Evolutionary conservation across 2,329 filamentous ascomycete genomes (phyloP), one percentile per base, ranked within the genome.

Genomic region (Phaeosphaeria sp.): DNA sequence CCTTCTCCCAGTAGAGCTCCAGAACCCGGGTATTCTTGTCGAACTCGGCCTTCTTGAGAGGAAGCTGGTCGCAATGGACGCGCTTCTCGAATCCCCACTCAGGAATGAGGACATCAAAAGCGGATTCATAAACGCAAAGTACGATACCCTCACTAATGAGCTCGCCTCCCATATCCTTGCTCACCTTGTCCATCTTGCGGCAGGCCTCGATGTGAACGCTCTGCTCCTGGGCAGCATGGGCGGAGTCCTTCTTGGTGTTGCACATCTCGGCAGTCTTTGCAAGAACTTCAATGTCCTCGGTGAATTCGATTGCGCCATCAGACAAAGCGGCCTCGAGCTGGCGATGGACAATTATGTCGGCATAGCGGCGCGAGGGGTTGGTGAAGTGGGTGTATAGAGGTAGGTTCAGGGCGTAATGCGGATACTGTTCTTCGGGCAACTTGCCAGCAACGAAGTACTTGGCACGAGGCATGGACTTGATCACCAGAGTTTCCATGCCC

Each of bases 1-100:
- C 95, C 86, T 98, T 99, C 88, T 99, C 95, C 95, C 95, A 99
- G 84, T 97, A 99, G 17, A 99, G 86, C 80, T 99, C 95, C 47
- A 99, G 85, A 27, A 98, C 87, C 55, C 95, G 89, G 81, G 93
- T 92, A 76, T 96, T 93, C 84, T 98, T 98, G 79, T 96, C 89
- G 80, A 95, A 99, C 76, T 99, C 95, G n/a, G 95, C 95, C 84
- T 99, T 99, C 86, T 98, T 94, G 67, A 99, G 83, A 27, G 95
- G 95, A 75, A 99, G 84, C 82, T 99, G 95, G 74, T 99, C 95
- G 76, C 95, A 99, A 80, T 99, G 95, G 52, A 99, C 95, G 64
- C 95, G 92, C 87, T 99, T 99, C 84, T 99, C 95, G 68, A 99
- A 98, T 65, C 95, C 95, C 83, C 93, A 99, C 75, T 99, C 93